phyloP scores from a whole-genome alignment of 2,329 filamentous ascomycete genomes.

The Alternaria metachromatica region DNA sequence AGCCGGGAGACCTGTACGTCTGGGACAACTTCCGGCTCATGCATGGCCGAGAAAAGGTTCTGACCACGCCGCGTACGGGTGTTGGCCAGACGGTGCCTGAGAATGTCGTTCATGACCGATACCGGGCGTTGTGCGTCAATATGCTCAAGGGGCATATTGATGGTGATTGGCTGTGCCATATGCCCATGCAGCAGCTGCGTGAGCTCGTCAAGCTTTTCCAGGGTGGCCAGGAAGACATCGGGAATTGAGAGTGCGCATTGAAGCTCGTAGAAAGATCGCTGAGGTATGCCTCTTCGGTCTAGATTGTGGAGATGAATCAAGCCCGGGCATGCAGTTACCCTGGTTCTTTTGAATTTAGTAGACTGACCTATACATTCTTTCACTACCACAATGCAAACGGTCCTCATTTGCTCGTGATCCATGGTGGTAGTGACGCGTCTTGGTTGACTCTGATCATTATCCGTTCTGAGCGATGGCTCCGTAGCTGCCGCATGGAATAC shows the following conservation, averaged over 20 bases:
- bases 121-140: not conserved
- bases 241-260: not conserved
- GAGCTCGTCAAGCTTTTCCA: not conserved
- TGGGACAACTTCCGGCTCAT: not conserved
- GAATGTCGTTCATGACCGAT: not conserved
- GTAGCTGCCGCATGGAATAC: not conserved
- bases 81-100: not conserved
- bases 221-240: not conserved
- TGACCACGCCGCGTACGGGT: not conserved
- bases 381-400: not conserved
- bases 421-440: not conserved
- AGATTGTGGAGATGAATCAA: not conserved
- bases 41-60: not conserved
- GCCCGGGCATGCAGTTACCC: not conserved
- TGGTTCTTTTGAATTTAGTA: not conserved
- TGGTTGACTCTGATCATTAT: not conserved
- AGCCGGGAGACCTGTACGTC: not conserved
- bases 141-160: not conserved
- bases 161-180: not conserved
- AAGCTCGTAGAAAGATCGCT: not conserved
- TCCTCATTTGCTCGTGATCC: not conserved
- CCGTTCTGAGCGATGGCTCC: not conserved
- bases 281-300: not conserved
- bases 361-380: not conserved
- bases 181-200: not conserved